Base-by-base conservation (phyloP, 1,284 basidiomycete species). In the Puccinia coronata region DNA sequence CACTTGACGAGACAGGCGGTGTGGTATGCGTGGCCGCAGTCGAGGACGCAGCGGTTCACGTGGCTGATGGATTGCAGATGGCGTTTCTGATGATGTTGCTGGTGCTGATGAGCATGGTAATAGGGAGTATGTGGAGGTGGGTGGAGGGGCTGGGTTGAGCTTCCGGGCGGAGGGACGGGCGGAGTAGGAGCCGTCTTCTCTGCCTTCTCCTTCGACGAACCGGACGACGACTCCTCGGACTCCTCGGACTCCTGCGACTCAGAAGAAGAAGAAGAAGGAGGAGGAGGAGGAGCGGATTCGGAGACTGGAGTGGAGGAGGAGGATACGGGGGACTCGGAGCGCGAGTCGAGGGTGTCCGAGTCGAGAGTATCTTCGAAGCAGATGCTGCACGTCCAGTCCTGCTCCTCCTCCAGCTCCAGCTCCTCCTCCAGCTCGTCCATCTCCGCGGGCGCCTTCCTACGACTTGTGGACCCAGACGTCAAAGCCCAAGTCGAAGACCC, bases 301-400 rank as follows among this genome's bases (percentile, higher is more conserved):
- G n/a, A n/a, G n/a, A n/a, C n/a, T n/a, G n/a, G n/a, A n/a, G n/a
- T n/a, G n/a, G n/a, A n/a, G n/a, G n/a, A n/a, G n/a, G n/a, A n/a
- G n/a, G n/a, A n/a, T n/a, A n/a, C n/a, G n/a, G n/a, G n/a, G n/a
- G n/a, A n/a, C n/a, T n/a, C n/a, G n/a, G n/a, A n/a, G n/a, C n/a
- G n/a, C n/a, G n/a, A n/a, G n/a, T n/a, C 34, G 25, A 14, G 2
- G 4, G 14, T 51, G 9, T 49, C 43, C 51, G 53, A 72, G 18
- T 55, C 25, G 20, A 36, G 51, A 28, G 65, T 34, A 43, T 80
- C 78, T 39, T 80, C 78, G 34, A 80, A 80, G 28, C 78, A 80
- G 25, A 80, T 80, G 53, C 78, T 80, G 65, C 78, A 80, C 11
- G 51, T 72, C 78, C 78, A 80, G 72, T 80, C 78, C 43, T 34